Conservation (phyloP, 192 early-diverging fungal species). For the Geosiphon pyriformis region DNA sequence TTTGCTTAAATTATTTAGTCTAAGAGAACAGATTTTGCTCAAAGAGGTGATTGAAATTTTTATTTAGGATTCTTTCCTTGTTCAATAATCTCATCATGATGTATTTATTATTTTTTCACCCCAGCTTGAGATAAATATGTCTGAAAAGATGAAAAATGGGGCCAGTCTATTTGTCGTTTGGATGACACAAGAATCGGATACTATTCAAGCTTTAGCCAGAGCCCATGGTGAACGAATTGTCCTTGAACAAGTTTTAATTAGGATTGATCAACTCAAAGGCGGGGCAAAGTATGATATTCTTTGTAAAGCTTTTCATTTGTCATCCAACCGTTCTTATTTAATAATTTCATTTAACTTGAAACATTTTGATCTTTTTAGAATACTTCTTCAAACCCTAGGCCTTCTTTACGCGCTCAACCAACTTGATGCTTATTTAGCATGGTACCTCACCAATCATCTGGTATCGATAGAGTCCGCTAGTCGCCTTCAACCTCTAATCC, state of each 20-base stretch:
- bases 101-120: background rate
- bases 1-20: slow-evolving; percentile 43
- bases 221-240: slow-evolving; percentile 62
- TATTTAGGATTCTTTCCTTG: background rate
- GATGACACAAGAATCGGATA: slow-evolving; percentile 71
- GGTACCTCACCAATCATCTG: slow-evolving; percentile 46
- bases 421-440: slow-evolving; percentile 51
- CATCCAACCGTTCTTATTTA: background rate
- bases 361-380: slow-evolving; percentile 6
- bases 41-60: slow-evolving; percentile 33
- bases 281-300: slow-evolving; percentile 28
- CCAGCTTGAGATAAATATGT: slow-evolving; percentile 46
- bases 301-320: slow-evolving; percentile 15
- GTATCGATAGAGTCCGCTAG: slow-evolving; percentile 45
- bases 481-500: slow-evolving; percentile 39
- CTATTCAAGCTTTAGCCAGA: slow-evolving; percentile 58
- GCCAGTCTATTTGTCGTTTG: slow-evolving; percentile 62
- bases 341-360: background rate
- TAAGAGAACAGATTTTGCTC: slow-evolving; percentile 41
- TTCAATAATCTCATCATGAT: background rate
- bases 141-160: slow-evolving; percentile 44
- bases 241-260: slow-evolving; percentile 51
- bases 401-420: slow-evolving; percentile 47
- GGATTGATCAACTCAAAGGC: slow-evolving; percentile 31
- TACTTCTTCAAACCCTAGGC: slow-evolving; percentile 37